Evolutionary conservation across 805 yeast genomes (phyloP).

Genomic region (Ogataea thermomethanolica): DNA sequence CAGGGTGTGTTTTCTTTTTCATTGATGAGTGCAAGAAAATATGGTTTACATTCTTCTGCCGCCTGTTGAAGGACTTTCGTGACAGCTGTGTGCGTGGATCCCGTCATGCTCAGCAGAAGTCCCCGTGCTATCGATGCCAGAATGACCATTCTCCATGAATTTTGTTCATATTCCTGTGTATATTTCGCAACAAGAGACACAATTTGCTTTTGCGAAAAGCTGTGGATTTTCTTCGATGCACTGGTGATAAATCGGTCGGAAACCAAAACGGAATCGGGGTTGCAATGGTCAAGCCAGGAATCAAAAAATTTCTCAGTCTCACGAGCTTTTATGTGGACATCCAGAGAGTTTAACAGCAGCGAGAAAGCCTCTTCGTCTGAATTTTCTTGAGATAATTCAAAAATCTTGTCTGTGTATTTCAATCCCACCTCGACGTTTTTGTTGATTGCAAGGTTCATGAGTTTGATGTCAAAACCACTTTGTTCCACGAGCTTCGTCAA

Average conservation of each 20-base stretch:
- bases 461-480: slow-evolving; percentile 34
- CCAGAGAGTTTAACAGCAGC: slow-evolving; percentile 18
- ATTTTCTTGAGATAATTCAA: slow-evolving; percentile 15
- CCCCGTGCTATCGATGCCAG: slow-evolving; percentile 39
- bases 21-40: slow-evolving; percentile 25
- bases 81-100: slow-evolving; percentile 29
- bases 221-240: slow-evolving; percentile 40
- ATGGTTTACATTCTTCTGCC: slow-evolving; percentile 14
- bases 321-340: slow-evolving; percentile 54
- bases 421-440: slow-evolving; percentile 61
- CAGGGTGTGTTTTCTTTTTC: slow-evolving; percentile 9
- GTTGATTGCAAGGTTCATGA: slow-evolving; percentile 46
- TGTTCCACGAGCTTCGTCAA: slow-evolving; percentile 38
- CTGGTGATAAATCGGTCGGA: slow-evolving; percentile 32
- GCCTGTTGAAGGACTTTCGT: slow-evolving; percentile 9
- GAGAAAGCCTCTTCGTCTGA: background rate
- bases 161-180: slow-evolving; percentile 9
- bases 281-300: slow-evolving; percentile 37
- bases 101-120: slow-evolving; percentile 31
- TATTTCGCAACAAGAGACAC: slow-evolving; percentile 24
- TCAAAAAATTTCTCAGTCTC: slow-evolving; percentile 49
- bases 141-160: slow-evolving; percentile 13
- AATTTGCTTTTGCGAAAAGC: slow-evolving; percentile 48
- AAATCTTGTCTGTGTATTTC: slow-evolving; percentile 36
- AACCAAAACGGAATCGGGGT: slow-evolving; percentile 15